Evolutionary conservation across 2,329 filamentous ascomycete genomes (phyloP).

Genomic region (Zymoseptoria ardabiliae): DNA sequence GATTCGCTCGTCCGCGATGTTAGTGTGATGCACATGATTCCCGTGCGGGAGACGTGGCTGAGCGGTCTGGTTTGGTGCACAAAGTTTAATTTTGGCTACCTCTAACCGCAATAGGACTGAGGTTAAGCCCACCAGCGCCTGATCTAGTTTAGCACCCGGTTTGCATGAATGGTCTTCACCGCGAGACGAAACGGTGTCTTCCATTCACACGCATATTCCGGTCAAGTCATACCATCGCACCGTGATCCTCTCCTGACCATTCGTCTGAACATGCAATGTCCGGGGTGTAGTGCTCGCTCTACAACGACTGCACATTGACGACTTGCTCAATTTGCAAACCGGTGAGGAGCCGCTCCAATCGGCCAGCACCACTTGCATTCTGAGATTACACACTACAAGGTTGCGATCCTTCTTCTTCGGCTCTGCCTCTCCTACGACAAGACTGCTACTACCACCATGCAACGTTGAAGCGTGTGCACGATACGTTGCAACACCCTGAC

Average conservation of each 20-base stretch:
- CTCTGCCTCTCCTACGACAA: background rate
- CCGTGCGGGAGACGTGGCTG: background rate
- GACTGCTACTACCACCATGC: background rate
- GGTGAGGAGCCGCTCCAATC: background rate
- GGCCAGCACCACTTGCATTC: background rate
- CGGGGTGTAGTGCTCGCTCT: background rate
- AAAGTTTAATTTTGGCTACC: conserved; percentile 6
- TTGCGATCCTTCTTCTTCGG: background rate
- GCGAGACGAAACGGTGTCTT: background rate
- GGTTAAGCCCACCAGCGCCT: background rate
- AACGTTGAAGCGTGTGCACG: background rate
- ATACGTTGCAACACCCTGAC: background rate
- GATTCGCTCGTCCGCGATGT: background rate
- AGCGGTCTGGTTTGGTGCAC: conserved; percentile 5
- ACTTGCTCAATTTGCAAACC: background rate
- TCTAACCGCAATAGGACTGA: background rate
- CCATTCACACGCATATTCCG: background rate
- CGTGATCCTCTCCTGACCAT: background rate
- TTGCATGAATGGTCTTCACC: background rate
- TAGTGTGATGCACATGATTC: background rate
- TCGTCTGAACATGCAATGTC: background rate
- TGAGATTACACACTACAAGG: background rate
- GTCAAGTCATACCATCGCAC: background rate
- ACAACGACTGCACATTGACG: background rate
- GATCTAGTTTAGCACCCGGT: background rate